Evolutionary conservation across 345 rosid species (phyloP), one percentile per base, ranked within the genome.

Genomic region (Brassica incana): DNA sequence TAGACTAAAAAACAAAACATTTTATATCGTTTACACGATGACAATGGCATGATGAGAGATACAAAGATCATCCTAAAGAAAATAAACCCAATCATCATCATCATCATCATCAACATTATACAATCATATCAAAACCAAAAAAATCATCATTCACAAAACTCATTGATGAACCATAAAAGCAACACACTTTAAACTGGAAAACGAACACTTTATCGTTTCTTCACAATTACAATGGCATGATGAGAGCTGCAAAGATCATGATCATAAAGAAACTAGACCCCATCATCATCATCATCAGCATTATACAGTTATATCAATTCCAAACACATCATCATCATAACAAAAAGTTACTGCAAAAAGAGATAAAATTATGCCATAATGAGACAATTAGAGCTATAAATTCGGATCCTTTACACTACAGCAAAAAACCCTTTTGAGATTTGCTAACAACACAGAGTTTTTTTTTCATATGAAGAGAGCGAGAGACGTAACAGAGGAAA

Each of bases 81-180:
- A 20, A 20, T 20, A 20, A 20, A 20, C 23, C 23, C 23, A 20
- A 20, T 20, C 23, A 20, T 20, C 23, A 23, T 23, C 9, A 36
- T 36, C 40, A 36, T 36, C 43, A 36, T 36, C 43, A 36, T 36
- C 43, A 36, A 3, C 43, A 36, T 36, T 36, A 36, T 36, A 36
- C 43, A 36, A 8, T 36, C 43, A 36, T 36, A 36, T 36, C 43
- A 36, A 36, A 36, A 36, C 43, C 43, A 36, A 36, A 36, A 23
- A 36, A 7, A 36, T 97, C 98, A 94, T 94, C 82, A 60, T 20
- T 74, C 85, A 86, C 10, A 20, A 58, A 18, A 2, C 5, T 59
- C 23, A 5, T 40, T 50, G 10, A 40, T 35, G 6, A 71, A 64
- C 72, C 58, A 72, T 89, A 83, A 83, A 64, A 81, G 58, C 36